phyloP scores from a whole-genome alignment of 148 eudicot genomes.

The Silene latifolia region DNA sequence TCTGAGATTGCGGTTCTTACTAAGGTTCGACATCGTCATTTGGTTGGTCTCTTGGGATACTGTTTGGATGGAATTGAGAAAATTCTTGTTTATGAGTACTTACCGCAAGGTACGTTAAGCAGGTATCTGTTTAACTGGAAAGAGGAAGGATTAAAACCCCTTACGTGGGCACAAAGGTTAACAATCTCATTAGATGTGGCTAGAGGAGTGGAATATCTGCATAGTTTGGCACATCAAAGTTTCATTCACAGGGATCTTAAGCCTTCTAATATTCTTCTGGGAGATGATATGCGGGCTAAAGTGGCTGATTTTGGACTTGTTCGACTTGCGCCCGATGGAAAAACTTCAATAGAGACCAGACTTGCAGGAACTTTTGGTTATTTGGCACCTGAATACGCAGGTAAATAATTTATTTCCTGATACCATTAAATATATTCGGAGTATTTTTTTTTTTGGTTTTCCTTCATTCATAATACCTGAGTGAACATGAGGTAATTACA shows the following conservation, averaged over 20 bases:
- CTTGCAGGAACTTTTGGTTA: slow-evolving; percentile 84
- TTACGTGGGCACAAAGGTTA: slow-evolving; percentile 67
- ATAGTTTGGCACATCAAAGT: slow-evolving; percentile 76
- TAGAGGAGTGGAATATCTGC: slow-evolving; percentile 75
- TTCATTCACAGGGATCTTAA: slow-evolving; percentile 84
- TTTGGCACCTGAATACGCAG: slow-evolving; percentile 85
- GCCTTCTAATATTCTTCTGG: slow-evolving; percentile 71
- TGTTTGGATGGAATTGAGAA: slow-evolving; percentile 76
- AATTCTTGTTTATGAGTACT: slow-evolving; percentile 67
- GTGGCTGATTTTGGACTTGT: slow-evolving; percentile 90
- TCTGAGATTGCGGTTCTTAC: slow-evolving; percentile 77
- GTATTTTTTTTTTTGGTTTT: too few relatives aligned
- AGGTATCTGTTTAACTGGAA: slow-evolving; percentile 54
- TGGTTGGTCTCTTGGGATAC: slow-evolving; percentile 67
- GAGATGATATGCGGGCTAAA: slow-evolving; percentile 74
- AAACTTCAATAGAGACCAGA: slow-evolving; percentile 55
- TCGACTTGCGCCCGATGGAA: slow-evolving; percentile 73
- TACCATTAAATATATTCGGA: not conserved
- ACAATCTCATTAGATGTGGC: slow-evolving; percentile 76
- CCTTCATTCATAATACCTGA: too few relatives aligned
- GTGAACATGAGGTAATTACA: not conserved
- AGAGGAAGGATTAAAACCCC: slow-evolving; percentile 51
- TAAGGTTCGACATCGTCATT: slow-evolving; percentile 67
- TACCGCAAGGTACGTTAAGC: slow-evolving; percentile 78
- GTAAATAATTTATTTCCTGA: slow-evolving; percentile 30